Conservation (phyloP, 352 stramenopile genomes). For the Poterioochromonas sp. region DNA sequence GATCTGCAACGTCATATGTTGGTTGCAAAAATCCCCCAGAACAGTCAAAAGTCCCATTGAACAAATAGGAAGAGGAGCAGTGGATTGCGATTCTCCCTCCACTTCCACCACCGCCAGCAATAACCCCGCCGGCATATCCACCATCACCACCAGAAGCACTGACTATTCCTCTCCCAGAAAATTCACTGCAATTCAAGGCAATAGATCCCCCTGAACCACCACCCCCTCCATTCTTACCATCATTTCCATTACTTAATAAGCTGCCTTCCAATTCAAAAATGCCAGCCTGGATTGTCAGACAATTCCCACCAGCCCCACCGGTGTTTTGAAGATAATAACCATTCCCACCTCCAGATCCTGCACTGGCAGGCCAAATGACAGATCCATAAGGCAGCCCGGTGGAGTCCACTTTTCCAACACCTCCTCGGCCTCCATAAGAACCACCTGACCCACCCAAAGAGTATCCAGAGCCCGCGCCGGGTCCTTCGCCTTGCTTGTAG, state of each 20-base stretch:
- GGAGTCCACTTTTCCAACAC: conserved; percentile 12
- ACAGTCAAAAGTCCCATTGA: conserved; percentile 1
- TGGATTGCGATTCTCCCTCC: conserved; percentile 26
- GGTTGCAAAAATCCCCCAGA: background rate
- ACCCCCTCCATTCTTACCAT: conserved; percentile 13
- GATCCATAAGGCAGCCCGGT: background rate
- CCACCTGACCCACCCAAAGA: conserved; percentile 23
- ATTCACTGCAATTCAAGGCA: background rate
- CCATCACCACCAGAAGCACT: conserved; percentile 25
- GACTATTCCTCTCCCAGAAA: background rate
- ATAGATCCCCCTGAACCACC: conserved; percentile 30
- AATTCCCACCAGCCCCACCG: conserved; percentile 10
- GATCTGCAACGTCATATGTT: conserved; percentile 20
- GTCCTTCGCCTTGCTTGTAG: background rate
- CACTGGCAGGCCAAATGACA: background rate
- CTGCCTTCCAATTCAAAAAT: background rate
- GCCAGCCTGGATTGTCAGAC: background rate
- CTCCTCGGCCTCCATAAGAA: conserved; percentile 23
- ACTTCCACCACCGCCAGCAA: conserved; percentile 20
- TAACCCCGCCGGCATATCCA: conserved; percentile 6
- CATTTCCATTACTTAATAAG: background rate
- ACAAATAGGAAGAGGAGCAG: background rate
- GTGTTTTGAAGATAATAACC: background rate
- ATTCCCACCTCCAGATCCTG: conserved; percentile 7
- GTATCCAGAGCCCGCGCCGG: background rate